phyloP scores from a whole-genome alignment of 2,329 filamentous ascomycete species.

The Chrysoporthe austroafricana region DNA sequence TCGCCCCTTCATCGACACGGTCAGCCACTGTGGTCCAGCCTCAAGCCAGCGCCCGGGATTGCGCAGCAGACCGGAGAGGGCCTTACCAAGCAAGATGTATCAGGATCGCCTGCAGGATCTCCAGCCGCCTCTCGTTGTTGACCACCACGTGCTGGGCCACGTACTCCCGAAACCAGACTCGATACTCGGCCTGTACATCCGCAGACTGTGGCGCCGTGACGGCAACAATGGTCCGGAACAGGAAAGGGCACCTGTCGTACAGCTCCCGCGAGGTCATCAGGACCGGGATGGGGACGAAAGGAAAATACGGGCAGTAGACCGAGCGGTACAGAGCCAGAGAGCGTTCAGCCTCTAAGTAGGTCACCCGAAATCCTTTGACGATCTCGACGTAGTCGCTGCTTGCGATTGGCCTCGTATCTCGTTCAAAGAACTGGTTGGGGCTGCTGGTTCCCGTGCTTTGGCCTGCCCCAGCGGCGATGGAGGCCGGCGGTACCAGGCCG shows the following conservation, averaged over 20 bases:
- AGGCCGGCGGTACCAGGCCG: conserved; percentile 11
- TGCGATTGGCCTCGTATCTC: neutral
- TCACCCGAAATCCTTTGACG: conserved; percentile 42
- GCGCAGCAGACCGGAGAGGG: neutral
- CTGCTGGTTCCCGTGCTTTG: neutral
- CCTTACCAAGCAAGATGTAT: conserved; percentile 44
- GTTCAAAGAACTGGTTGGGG: conserved; percentile 1
- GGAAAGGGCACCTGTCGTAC: conserved; percentile 37
- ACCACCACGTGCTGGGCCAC: conserved; percentile 44
- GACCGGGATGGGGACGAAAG: conserved; percentile 42
- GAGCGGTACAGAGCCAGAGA: conserved; percentile 41
- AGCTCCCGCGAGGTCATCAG: conserved; percentile 37
- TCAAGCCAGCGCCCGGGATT: neutral
- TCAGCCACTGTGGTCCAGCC: neutral
- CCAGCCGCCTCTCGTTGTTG: conserved; percentile 40
- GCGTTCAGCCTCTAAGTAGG: conserved; percentile 38
- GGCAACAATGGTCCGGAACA: conserved; percentile 45
- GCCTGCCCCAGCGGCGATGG: conserved; percentile 8
- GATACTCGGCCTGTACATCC: conserved; percentile 38
- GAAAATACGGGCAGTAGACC: conserved; percentile 41
- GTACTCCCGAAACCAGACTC: conserved; percentile 42
- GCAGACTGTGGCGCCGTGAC: conserved; percentile 39
- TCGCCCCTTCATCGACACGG: conserved; percentile 40
- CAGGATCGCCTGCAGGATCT: conserved; percentile 45
- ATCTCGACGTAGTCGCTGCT: conserved; percentile 36